Percentiles rank a stretch among this genome's conserved stretches.
Evolutionary conservation across 192 early-diverging fungal genomes (phyloP).

Genomic region (Chytriomyces sp.): DNA sequence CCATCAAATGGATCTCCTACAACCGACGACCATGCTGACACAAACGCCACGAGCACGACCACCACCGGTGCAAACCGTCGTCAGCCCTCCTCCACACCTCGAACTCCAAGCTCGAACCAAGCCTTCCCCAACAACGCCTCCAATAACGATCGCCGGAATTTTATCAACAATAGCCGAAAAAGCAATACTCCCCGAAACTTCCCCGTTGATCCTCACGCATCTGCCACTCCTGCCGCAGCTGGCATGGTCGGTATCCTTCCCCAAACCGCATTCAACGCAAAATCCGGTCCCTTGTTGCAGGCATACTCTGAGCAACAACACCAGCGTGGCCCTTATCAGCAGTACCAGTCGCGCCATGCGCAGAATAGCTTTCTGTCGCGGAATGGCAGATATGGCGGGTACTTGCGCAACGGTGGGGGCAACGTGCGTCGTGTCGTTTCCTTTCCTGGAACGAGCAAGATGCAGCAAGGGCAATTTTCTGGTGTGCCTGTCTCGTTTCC

Average conservation of each 20-base stretch:
- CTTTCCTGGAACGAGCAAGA: background rate
- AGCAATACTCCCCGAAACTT: background rate
- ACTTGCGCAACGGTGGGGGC: background rate
- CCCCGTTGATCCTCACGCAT: background rate
- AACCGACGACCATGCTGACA: too few relatives aligned
- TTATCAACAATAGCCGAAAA: background rate
- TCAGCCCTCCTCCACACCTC: too few relatives aligned
- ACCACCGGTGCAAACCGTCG: too few relatives aligned
- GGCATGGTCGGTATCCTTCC: too few relatives aligned
- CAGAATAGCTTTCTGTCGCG: background rate
- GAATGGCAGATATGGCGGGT: background rate
- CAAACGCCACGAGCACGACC: too few relatives aligned
- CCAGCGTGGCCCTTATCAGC: background rate
- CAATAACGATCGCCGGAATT: background rate
- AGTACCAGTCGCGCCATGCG: background rate
- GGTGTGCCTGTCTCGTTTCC: constrained; percentile 3
- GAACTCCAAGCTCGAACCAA: too few relatives aligned
- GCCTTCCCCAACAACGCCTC: too few relatives aligned
- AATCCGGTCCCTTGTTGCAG: background rate
- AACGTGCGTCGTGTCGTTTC: background rate
- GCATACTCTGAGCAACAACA: background rate
- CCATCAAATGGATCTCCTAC: too few relatives aligned
- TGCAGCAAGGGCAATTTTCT: too few relatives aligned
- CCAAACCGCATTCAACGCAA: constrained; percentile 1
- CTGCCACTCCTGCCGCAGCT: too few relatives aligned